Conservation (phyloP, 495 filamentous ascomycete genomes). For the Talaromyces liani region DNA sequence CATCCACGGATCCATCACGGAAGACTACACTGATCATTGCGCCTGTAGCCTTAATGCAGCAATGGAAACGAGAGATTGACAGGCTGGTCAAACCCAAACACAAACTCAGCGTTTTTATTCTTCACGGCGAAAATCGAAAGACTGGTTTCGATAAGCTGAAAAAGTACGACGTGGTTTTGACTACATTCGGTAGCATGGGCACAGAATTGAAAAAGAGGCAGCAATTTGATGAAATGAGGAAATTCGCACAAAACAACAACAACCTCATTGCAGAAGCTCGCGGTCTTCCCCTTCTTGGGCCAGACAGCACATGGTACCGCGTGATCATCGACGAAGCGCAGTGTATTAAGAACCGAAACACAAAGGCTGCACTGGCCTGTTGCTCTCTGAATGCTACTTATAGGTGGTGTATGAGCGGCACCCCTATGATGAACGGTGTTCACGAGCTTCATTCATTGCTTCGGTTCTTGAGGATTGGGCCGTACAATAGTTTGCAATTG, state of each 20-base stretch:
- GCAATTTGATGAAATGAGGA: conserved; percentile 27
- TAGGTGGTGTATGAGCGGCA: conserved; percentile 84
- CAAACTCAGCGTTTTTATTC: conserved; percentile 56
- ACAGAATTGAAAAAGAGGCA: conserved; percentile 57
- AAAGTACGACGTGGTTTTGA: conserved; percentile 75
- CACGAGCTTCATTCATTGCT: conserved; percentile 78
- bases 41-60: conserved; percentile 77
- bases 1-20: conserved; percentile 50
- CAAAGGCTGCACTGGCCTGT: conserved; percentile 57
- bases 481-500: conserved; percentile 59
- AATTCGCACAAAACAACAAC: conserved; percentile 7
- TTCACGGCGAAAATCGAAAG: conserved; percentile 53
- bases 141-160: conserved; percentile 54
- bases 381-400: conserved; percentile 54
- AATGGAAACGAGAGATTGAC: conserved; percentile 84
- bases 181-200: conserved; percentile 77
- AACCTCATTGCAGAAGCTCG: conserved; percentile 16
- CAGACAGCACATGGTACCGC: conserved; percentile 65
- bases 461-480: conserved; percentile 71
- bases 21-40: conserved; percentile 86
- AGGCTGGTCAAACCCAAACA: conserved; percentile 59
- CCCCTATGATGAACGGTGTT: conserved; percentile 89
- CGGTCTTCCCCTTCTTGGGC: conserved; percentile 53
- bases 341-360: conserved; percentile 79
- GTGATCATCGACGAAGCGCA: conserved; percentile 93